These are phyloP conservation scores for Filobasidium floriforme DNA, from an alignment of 768 basidiomycete species.

Conservation along the genomic window DNA sequence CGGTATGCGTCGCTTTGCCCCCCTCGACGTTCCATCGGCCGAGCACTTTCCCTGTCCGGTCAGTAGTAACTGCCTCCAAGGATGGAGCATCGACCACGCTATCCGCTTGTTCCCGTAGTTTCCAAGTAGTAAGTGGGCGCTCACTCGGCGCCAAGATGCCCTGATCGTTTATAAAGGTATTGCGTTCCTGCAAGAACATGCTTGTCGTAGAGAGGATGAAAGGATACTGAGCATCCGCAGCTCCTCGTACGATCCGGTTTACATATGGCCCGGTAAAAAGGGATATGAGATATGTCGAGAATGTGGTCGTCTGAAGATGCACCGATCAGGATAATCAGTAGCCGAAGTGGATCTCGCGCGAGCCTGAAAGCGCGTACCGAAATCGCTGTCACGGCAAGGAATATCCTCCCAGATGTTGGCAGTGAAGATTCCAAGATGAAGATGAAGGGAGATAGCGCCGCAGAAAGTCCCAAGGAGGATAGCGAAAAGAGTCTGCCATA, in stretches of 20 bases:
- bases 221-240: conserved; percentile 48
- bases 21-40: conserved; percentile 21
- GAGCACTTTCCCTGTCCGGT: conserved; percentile 50
- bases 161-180: conserved; percentile 66
- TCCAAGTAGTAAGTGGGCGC: conserved; percentile 28
- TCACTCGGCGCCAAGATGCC: conserved; percentile 54
- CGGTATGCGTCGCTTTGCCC: conserved; percentile 52
- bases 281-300: conserved; percentile 54
- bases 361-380: conserved; percentile 51
- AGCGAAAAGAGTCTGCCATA: conserved; percentile 58
- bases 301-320: conserved; percentile 43
- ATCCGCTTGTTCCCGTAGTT: conserved; percentile 17
- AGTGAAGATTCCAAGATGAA: conserved; percentile 72
- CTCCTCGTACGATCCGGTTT: conserved; percentile 22
- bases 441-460: conserved; percentile 67
- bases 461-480: conserved; percentile 63
- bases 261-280: conserved; percentile 25
- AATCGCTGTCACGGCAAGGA: conserved; percentile 66
- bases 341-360: background rate
- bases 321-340: background rate
- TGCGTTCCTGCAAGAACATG: conserved; percentile 55
- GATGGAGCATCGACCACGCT: conserved; percentile 41
- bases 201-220: conserved; percentile 66
- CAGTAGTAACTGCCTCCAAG: conserved; percentile 59
- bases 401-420: conserved; percentile 60